Evolutionary conservation across 352 stramenopile species (phyloP).

Genomic region (Phytophthora sojae): DNA sequence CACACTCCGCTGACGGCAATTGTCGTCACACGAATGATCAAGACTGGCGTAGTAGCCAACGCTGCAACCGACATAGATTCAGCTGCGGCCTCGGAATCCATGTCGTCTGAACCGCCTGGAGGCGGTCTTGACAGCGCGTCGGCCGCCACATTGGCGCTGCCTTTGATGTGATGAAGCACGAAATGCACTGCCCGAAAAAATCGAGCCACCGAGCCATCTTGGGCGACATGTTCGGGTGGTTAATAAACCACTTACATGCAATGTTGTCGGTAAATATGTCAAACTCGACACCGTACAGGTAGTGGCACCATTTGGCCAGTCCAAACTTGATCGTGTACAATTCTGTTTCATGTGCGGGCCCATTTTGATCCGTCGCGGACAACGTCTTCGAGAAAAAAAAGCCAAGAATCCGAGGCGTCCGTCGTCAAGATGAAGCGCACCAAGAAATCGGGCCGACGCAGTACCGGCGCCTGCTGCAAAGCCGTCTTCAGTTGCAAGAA

Average conservation of each 20-base stretch:
- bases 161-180: neutral
- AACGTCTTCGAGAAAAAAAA: conserved; percentile 24
- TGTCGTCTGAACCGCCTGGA: neutral
- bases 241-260: conserved; percentile 5
- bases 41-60: neutral
- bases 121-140: neutral
- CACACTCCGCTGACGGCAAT: too few relatives aligned
- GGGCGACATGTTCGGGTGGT: conserved; percentile 9
- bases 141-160: neutral
- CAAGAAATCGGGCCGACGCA: conserved; percentile 33
- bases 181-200: neutral
- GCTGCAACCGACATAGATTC: neutral
- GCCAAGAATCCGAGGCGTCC: conserved; percentile 35
- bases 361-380: conserved; percentile 13
- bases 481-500: conserved; percentile 26
- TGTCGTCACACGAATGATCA: too few relatives aligned
- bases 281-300: conserved; percentile 15
- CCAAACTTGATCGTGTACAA: conserved; percentile 25
- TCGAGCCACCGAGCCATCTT: neutral
- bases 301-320: conserved; percentile 22
- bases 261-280: conserved; percentile 14
- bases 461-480: conserved; percentile 33
- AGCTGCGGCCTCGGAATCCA: neutral
- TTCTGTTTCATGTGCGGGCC: conserved; percentile 26
- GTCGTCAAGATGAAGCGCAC: conserved; percentile 40